Percentiles rank a stretch among this genome's conserved stretches.
These are phyloP conservation scores for Dimargaris verticillata DNA, from an alignment of 192 early-diverging fungal species.

Conservation along the genomic window DNA sequence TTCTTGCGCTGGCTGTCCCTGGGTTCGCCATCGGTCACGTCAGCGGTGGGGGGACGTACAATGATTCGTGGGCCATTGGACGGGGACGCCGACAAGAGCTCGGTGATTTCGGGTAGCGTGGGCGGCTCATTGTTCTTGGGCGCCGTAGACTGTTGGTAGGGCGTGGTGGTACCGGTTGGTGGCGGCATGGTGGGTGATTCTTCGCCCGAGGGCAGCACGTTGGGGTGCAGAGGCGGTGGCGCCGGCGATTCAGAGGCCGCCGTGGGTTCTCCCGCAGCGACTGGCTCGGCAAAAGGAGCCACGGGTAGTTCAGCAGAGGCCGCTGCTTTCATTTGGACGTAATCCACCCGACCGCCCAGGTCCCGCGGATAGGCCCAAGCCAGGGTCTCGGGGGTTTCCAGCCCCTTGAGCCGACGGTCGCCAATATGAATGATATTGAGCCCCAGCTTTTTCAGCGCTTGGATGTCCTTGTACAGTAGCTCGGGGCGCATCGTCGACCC, in stretches of 20 bases:
- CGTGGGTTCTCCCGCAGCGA: background rate
- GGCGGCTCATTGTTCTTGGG: background rate
- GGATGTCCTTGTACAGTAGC: slow-evolving; percentile 29
- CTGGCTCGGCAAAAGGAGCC: background rate
- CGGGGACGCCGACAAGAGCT: background rate
- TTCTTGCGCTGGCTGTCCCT: no score
- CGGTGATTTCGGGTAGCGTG: background rate
- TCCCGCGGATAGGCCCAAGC: slow-evolving; percentile 45
- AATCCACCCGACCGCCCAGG: slow-evolving; percentile 27
- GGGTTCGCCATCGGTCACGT: background rate
- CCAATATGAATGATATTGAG: slow-evolving; percentile 57
- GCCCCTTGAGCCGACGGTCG: slow-evolving; percentile 69
- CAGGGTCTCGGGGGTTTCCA: slow-evolving; percentile 75
- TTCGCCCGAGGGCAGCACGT: background rate
- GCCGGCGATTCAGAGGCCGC: background rate
- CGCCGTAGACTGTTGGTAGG: background rate
- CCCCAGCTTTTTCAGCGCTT: slow-evolving; percentile 47
- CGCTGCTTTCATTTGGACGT: slow-evolving; percentile 10
- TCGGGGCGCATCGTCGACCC: slow-evolving; percentile 15
- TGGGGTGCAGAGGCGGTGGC: background rate
- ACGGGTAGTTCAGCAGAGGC: background rate
- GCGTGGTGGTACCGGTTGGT: background rate
- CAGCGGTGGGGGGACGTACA: background rate
- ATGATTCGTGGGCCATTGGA: slow-evolving; percentile 7
- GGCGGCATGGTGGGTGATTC: background rate